These are phyloP conservation scores for Cyclotella kingstonii DNA, from an alignment of 108 stramenopile species.

Conservation along the genomic window DNA sequence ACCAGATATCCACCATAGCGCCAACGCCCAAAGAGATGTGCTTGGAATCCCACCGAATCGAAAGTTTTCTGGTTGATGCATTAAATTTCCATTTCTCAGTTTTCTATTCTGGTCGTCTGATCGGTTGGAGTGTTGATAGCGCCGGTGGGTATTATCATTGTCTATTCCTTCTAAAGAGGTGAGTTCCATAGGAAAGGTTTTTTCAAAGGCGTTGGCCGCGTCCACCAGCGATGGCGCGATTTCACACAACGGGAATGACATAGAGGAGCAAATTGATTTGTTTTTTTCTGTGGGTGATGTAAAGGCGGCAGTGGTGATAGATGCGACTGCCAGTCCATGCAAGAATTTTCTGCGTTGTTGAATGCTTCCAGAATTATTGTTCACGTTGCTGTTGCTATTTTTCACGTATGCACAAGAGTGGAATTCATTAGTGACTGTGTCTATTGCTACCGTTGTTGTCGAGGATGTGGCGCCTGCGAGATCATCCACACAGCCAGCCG, in stretches of 20 bases:
- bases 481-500: no score
- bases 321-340: constrained; percentile 10
- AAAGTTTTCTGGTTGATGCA: constrained; percentile 29
- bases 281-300: constrained; percentile 7
- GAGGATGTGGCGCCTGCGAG: no score
- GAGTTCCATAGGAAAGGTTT: constrained; percentile 56
- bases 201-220: constrained; percentile 51
- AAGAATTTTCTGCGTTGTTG: constrained; percentile 24
- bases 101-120: constrained; percentile 34
- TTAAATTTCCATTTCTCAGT: constrained; percentile 15
- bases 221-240: neutral
- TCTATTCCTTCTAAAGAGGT: constrained; percentile 1
- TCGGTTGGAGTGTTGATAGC: constrained; percentile 29
- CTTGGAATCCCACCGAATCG: constrained; percentile 45
- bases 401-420: no score
- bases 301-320: constrained; percentile 17
- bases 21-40: constrained; percentile 57
- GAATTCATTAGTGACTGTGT: no score
- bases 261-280: neutral
- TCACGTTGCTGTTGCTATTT: no score
- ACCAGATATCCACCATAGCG: constrained; percentile 69
- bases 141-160: neutral
- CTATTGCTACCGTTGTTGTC: no score
- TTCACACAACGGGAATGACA: neutral
- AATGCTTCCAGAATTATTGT: neutral